Evolutionary conservation across 495 filamentous ascomycete species (phyloP).

Genomic region (Penicillium maclennaniae): DNA sequence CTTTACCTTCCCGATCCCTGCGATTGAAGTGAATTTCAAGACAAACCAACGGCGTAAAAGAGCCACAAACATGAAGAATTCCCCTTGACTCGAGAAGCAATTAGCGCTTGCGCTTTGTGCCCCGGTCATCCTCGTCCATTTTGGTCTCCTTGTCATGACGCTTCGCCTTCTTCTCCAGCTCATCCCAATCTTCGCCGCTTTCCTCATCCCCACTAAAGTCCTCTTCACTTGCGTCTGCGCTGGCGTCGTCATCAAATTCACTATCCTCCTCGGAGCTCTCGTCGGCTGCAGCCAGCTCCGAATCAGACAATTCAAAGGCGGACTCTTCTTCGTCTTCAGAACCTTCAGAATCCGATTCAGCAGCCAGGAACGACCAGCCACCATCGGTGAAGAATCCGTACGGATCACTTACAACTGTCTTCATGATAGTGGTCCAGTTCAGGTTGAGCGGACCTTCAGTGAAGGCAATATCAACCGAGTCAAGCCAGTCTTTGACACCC

Average conservation of each 20-base stretch:
- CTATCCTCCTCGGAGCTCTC: conserved; percentile 84
- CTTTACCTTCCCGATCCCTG: neutral
- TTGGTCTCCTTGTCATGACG: conserved; percentile 76
- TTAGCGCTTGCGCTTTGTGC: conserved; percentile 55
- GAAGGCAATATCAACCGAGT: conserved; percentile 89
- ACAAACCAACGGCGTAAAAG: neutral
- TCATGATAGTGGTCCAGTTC: conserved; percentile 99
- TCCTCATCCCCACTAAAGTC: conserved; percentile 75
- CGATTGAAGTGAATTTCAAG: neutral
- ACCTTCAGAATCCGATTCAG: conserved; percentile 82
- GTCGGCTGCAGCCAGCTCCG: conserved; percentile 72
- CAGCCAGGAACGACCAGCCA: conserved; percentile 89
- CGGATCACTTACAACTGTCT: conserved; percentile 90
- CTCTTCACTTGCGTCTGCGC: conserved; percentile 67
- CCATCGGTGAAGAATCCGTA: conserved; percentile 94
- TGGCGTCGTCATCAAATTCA: conserved; percentile 89
- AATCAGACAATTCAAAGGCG: conserved; percentile 84
- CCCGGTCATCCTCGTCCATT: conserved; percentile 65
- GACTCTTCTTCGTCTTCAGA: conserved; percentile 83
- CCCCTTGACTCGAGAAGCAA: neutral
- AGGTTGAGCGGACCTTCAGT: conserved; percentile 94
- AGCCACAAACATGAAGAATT: neutral
- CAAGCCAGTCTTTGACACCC: conserved; percentile 95
- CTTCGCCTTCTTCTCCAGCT: conserved; percentile 84
- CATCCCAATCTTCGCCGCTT: conserved; percentile 89